Evolutionary conservation across 805 yeast genomes (phyloP).

Genomic region (Jamesozyma rosinii): DNA sequence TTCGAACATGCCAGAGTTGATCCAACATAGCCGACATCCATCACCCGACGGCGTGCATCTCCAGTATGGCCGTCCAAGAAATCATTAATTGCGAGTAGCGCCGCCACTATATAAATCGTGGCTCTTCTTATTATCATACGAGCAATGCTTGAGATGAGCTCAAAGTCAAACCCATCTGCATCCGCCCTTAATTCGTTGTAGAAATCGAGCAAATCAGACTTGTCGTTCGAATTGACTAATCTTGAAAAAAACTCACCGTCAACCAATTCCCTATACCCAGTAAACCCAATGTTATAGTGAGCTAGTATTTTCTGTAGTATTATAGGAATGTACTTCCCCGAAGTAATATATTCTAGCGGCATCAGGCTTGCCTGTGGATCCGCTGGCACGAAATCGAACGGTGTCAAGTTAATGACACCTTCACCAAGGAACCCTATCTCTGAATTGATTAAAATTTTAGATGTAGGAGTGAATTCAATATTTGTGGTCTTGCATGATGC

Average conservation of each 20-base stretch:
- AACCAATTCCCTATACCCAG: neutral
- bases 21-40: conserved; percentile 23
- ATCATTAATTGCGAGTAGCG: conserved; percentile 12
- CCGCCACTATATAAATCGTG: conserved; percentile 17
- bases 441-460: conserved; percentile 15
- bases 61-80: neutral
- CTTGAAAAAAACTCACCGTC: conserved; percentile 2
- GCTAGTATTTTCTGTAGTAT: conserved; percentile 13
- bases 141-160: conserved; percentile 8
- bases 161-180: conserved; percentile 3
- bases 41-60: neutral
- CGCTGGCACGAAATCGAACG: conserved; percentile 12
- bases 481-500: neutral
- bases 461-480: neutral
- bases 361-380: conserved; percentile 6
- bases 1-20: conserved; percentile 18
- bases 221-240: neutral
- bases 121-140: conserved; percentile 19
- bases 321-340: conserved; percentile 24
- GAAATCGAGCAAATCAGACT: conserved; percentile 9
- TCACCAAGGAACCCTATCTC: conserved; percentile 26
- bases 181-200: neutral
- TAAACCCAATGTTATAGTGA: conserved; percentile 8
- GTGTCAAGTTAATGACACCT: conserved; percentile 10
- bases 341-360: conserved; percentile 25